These are phyloP conservation scores for Neoscytalidium dimidiatum DNA, from an alignment of 2,329 filamentous ascomycete species.

Conservation along the genomic window DNA sequence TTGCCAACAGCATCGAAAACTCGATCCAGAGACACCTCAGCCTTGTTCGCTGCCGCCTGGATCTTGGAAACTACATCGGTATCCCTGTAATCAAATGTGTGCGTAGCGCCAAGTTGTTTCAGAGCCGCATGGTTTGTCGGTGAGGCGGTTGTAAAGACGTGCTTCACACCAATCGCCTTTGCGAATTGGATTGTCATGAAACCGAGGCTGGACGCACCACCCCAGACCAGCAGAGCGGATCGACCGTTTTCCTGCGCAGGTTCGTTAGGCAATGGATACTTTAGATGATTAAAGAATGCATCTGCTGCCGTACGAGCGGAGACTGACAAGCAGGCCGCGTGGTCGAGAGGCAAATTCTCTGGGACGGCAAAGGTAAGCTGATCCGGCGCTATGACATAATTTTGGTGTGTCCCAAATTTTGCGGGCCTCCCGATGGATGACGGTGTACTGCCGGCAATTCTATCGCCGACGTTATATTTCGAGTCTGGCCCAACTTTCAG, in stretches of 20 bases:
- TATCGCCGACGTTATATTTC: not conserved
- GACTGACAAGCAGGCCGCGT: conserved; percentile 57
- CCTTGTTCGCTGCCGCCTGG: conserved; percentile 3
- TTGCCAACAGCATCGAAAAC: not conserved
- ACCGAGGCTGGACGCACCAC: conserved; percentile 20
- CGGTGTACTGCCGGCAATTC: conserved; percentile 59
- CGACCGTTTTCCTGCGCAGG: conserved; percentile 36
- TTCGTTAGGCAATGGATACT: conserved; percentile 50
- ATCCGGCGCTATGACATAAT: conserved; percentile 55
- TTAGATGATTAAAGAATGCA: conserved; percentile 53
- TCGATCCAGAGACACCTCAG: not conserved
- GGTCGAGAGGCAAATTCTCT: conserved; percentile 41
- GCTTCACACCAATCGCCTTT: conserved; percentile 10
- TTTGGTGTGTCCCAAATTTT: conserved; percentile 45
- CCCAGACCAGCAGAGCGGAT: conserved; percentile 20
- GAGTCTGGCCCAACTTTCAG: not conserved
- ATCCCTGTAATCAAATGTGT: conserved; percentile 20
- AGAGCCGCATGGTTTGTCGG: conserved; percentile 16
- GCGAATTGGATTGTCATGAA: conserved; percentile 19
- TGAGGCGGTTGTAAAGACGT: conserved; percentile 22
- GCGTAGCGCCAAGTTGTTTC: conserved; percentile 18
- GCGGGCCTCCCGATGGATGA: conserved; percentile 50
- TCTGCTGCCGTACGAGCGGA: conserved; percentile 63
- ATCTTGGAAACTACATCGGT: conserved; percentile 15
- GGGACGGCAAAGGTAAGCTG: conserved; percentile 48